These are phyloP conservation scores for Alternaria sp. DNA, from an alignment of 2,329 filamentous ascomycete species.

Conservation along the genomic window DNA sequence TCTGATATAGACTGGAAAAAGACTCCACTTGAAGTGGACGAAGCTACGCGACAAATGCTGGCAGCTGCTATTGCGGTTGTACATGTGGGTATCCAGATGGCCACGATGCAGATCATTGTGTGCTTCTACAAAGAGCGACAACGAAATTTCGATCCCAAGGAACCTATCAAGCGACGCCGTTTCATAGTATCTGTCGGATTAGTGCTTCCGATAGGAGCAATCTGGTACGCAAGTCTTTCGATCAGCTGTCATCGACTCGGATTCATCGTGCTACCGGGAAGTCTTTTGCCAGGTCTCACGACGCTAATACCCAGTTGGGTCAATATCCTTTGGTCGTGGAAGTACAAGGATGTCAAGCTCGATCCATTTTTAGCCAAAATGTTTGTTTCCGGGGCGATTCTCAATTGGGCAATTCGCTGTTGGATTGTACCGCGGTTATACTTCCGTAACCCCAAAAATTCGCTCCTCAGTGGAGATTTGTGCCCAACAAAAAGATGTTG, in stretches of 20 bases:
- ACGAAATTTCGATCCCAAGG: not conserved
- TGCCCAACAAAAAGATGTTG: not conserved
- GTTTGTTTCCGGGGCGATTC: rapidly evolving
- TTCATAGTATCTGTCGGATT: not conserved
- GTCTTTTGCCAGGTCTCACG: not conserved
- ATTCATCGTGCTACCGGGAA: not conserved
- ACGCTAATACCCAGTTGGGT: too few species aligned
- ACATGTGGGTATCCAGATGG: not conserved
- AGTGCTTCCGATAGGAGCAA: not conserved
- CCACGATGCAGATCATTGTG: not conserved
- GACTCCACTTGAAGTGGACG: rapidly evolving
- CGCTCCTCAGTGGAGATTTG: not conserved
- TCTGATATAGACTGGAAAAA: too few species aligned
- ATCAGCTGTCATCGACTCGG: not conserved
- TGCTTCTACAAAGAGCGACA: not conserved
- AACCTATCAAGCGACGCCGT: not conserved
- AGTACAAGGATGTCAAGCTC: rapidly evolving
- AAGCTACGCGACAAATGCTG: too few species aligned
- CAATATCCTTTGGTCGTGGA: not conserved
- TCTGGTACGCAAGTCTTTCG: not conserved
- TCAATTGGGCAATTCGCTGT: not conserved
- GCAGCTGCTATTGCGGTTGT: not conserved
- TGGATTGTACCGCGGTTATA: not conserved
- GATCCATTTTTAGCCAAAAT: rapidly evolving
- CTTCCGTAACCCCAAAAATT: not conserved